Evolutionary conservation across 2,329 filamentous ascomycete species (phyloP), one percentile per base, ranked within the genome.

Genomic region (Fusarium brachygibbosum): DNA sequence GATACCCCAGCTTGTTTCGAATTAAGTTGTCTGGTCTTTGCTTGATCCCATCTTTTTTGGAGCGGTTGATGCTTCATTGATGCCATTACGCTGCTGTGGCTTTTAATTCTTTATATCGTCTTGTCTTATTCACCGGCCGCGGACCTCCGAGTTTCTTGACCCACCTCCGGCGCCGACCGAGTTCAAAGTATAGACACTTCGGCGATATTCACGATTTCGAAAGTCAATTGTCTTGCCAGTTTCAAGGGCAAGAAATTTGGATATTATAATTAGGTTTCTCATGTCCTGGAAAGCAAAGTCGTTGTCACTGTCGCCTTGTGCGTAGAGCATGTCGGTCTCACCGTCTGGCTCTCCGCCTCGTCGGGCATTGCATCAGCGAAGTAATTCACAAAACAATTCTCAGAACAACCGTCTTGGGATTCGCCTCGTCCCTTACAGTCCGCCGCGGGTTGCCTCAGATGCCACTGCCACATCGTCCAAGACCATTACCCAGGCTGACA

Each of bases 391-490:
- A 42, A 75, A 71, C 58, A 75, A 77, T 55, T 74, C 74, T 25
- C 70, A 77, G 44, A 75, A 70, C 56, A 75, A 75, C 53, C 74
- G 73, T 56, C 73, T 77, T 6, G 75, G 77, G 58, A 80, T 81
- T 42, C 77, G 79, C n/a, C 57, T 81, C 17, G 79, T 81, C 32
- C 79, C 79, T 14, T 81, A 81, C 59, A 80, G 75, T 52, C 79
- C 79, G 29, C 78, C 79, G 48, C 76, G 78, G 38, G 66, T 81
- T 49, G 77, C 74, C 56, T 75, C 76, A 38, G 78, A 77, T 61
- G 75, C 65, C 23, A 76, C 77, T 8, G 31, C 66, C 29, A 63
- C 67, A 25, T 51, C 48, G 17, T 74, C 75, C 21, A 69, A 71
- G n/a, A 67, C 73, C 11, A 61, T 66, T 40, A 75, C 76, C 12